These are phyloP conservation scores for Digitaria exilis DNA, from an alignment of 202 grass and related monocot genomes.

Conservation along the genomic window DNA sequence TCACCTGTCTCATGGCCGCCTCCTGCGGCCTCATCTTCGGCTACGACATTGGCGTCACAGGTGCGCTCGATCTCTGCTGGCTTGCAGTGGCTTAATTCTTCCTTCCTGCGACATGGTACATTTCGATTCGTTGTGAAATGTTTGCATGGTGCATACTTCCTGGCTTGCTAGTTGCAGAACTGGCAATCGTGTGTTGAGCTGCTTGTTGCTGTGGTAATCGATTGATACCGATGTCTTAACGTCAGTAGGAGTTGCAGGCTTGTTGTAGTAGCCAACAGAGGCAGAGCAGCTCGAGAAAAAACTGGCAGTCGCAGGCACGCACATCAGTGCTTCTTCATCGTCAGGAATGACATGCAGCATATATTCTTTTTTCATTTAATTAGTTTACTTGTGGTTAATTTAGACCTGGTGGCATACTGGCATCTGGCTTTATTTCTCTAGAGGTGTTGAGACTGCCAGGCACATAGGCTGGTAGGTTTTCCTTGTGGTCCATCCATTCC, in stretches of 20 bases:
- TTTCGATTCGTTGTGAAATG: neutral
- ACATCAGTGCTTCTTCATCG: neutral
- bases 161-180: neutral
- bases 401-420: too few relatives aligned
- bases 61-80: constrained; percentile 22
- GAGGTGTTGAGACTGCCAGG: neutral
- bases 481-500: neutral
- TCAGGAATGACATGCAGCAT: neutral
- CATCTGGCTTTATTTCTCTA: neutral
- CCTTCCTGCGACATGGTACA: too few relatives aligned
- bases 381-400: neutral
- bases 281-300: neutral
- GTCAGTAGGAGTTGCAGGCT: neutral
- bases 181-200: neutral
- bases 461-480: neutral
- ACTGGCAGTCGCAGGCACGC: neutral
- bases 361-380: neutral
- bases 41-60: constrained; percentile 82
- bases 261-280: neutral
- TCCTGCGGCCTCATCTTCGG: constrained; percentile 91
- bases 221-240: neutral
- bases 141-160: neutral
- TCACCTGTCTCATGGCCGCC: constrained; percentile 78
- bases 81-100: neutral
- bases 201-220: neutral